Evolutionary conservation across 371 early-diverging fungal genomes (phyloP).

Genomic region (Mucor sp.): DNA sequence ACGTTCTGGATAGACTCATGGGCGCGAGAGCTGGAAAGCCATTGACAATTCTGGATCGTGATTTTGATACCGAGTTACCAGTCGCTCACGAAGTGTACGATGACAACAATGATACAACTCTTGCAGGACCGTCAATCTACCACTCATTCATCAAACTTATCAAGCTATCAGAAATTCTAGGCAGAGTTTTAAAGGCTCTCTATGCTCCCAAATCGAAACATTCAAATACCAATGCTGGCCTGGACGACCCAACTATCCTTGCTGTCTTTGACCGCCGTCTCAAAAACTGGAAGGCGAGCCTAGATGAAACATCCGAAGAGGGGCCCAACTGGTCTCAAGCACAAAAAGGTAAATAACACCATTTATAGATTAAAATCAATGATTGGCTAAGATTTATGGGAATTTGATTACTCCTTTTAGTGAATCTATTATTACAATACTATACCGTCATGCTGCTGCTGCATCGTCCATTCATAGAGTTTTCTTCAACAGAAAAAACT

Average conservation of each 20-base stretch:
- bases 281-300: slow-evolving; percentile 34
- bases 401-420: slow-evolving; percentile 20
- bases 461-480: slow-evolving; percentile 56
- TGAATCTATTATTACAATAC: slow-evolving; percentile 54
- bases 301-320: slow-evolving; percentile 27
- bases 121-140: slow-evolving; percentile 24
- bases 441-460: slow-evolving; percentile 53
- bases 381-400: neutral
- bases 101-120: neutral
- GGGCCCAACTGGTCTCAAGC: slow-evolving; percentile 24
- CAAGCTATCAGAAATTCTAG: slow-evolving; percentile 47
- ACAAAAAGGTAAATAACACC: slow-evolving; percentile 38
- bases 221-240: slow-evolving; percentile 38
- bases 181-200: slow-evolving; percentile 43
- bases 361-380: slow-evolving; percentile 17
- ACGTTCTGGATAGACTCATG: slow-evolving; percentile 58
- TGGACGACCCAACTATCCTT: slow-evolving; percentile 47
- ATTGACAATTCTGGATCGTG: slow-evolving; percentile 47
- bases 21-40: slow-evolving; percentile 49
- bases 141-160: slow-evolving; percentile 37
- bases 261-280: slow-evolving; percentile 49
- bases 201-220: slow-evolving; percentile 50
- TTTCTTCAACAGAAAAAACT: slow-evolving; percentile 13
- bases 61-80: slow-evolving; percentile 46
- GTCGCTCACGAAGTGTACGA: slow-evolving; percentile 33